These are phyloP conservation scores for Davidsoniella eucalypti DNA, from an alignment of 2,329 filamentous ascomycete species.

Conservation along the genomic window DNA sequence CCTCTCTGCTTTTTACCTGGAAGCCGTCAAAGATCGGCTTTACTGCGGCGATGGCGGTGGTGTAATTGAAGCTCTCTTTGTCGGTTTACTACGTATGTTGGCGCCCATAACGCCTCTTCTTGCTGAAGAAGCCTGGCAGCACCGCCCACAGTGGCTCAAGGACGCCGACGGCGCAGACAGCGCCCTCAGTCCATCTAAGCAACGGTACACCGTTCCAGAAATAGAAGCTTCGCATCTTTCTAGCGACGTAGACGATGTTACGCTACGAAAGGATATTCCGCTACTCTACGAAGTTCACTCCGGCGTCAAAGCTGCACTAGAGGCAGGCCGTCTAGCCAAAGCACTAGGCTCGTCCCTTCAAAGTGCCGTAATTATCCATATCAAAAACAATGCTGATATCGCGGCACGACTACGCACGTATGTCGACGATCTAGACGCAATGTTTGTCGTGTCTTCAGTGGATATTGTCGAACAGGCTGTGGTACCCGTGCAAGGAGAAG, in stretches of 20 bases:
- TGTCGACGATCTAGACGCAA: conserved; percentile 36
- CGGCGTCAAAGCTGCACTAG: conserved; percentile 59
- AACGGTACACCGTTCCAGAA: conserved; percentile 30
- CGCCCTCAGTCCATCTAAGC: conserved; percentile 24
- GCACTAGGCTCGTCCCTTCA: conserved; percentile 67
- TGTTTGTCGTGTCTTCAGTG: conserved; percentile 56
- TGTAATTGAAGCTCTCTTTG: conserved; percentile 48
- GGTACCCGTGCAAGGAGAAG: conserved; percentile 10
- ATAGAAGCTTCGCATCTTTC: conserved; percentile 25
- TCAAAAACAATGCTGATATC: conserved; percentile 29
- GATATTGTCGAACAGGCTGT: conserved; percentile 25
- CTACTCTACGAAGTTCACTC: conserved; percentile 39
- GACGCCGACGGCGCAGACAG: neutral
- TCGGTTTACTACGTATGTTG: conserved; percentile 60
- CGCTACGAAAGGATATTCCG: conserved; percentile 21
- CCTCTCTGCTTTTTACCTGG: conserved; percentile 85
- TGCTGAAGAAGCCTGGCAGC: conserved; percentile 76
- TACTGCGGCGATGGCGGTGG: conserved; percentile 66
- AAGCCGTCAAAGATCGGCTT: conserved; percentile 76
- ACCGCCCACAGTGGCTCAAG: conserved; percentile 49
- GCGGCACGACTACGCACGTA: conserved; percentile 24
- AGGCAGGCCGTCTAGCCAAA: conserved; percentile 55
- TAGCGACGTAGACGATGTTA: conserved; percentile 18
- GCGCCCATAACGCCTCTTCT: conserved; percentile 67
- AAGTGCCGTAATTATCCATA: conserved; percentile 40